phyloP scores from a whole-genome alignment of 345 rosid species.

The Citrus reticulata region DNA sequence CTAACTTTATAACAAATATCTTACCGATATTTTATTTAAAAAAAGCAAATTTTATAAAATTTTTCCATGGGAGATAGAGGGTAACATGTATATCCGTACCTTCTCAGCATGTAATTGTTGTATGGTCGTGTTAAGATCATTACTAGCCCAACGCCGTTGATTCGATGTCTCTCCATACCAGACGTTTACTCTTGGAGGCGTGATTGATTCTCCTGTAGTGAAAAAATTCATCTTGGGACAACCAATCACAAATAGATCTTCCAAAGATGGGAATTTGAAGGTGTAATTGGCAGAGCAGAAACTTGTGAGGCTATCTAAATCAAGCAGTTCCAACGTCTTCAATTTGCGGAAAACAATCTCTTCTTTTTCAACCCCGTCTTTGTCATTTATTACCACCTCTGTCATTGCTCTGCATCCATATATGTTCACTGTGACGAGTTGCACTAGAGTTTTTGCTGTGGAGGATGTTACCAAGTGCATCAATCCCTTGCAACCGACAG shows the following conservation, averaged over 20 bases:
- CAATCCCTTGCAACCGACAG: too few species aligned
- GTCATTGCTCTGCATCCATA: not conserved
- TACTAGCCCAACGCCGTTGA: not conserved
- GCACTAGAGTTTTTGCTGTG: too few species aligned
- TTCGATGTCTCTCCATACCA: accelerated
- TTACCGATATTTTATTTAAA: too few species aligned
- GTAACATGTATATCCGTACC: not conserved
- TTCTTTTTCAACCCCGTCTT: not conserved
- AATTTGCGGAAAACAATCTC: slow-evolving; percentile 1
- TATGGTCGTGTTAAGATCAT: not conserved
- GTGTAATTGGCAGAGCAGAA: not conserved
- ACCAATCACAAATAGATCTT: accelerated
- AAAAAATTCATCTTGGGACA: not conserved
- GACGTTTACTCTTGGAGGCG: not conserved
- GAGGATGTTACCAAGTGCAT: too few species aligned
- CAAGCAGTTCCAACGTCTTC: not conserved
- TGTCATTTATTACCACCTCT: not conserved
- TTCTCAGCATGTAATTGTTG: not conserved
- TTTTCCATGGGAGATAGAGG: not conserved
- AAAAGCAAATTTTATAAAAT: too few species aligned
- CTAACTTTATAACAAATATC: too few species aligned
- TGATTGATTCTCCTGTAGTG: not conserved
- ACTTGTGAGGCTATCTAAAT: not conserved
- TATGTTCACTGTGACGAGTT: too few species aligned
- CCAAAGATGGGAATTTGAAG: not conserved